phyloP scores from a whole-genome alignment of 140 eudicot genomes.

The Cichorium intybus region DNA sequence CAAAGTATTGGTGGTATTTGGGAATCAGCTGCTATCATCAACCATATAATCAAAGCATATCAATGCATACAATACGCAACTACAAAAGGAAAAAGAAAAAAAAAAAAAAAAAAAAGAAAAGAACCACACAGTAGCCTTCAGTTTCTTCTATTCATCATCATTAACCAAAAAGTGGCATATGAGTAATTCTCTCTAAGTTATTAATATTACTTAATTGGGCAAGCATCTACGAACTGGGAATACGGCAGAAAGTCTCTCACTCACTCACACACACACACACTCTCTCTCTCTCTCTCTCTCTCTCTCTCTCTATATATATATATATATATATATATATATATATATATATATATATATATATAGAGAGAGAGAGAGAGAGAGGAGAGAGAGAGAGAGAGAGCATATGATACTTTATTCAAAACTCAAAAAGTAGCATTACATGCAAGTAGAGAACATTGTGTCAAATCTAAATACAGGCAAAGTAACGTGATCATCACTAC shows the following conservation, averaged over 20 bases:
- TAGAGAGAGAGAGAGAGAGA: neutral
- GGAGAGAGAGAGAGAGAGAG: neutral
- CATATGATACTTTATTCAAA: neutral
- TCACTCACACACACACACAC: neutral
- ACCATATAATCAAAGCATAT: constrained; percentile 24
- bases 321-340: too few relatives aligned
- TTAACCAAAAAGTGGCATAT: constrained; percentile 24
- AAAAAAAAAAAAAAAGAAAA: neutral
- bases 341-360: too few relatives aligned
- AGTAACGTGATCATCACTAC: neutral
- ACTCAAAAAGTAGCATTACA: neutral
- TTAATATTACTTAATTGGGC: constrained; percentile 16
- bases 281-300: neutral
- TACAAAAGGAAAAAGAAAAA: constrained; percentile 9
- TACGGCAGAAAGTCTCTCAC: neutral
- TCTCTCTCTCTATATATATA: neutral
- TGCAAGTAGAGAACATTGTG: neutral
- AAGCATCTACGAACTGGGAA: constrained; percentile 23
- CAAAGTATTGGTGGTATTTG: constrained; percentile 7
- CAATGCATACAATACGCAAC: constrained; percentile 10
- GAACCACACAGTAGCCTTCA: constrained; percentile 12
- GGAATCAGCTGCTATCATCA: constrained; percentile 23
- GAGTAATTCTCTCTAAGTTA: constrained; percentile 10
- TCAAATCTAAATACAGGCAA: neutral
- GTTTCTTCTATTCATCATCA: constrained; percentile 15